Percentiles rank a stretch among this genome's conserved stretches.
Conservation (phyloP, 495 filamentous ascomycete genomes). For the Xylaria longipes region DNA sequence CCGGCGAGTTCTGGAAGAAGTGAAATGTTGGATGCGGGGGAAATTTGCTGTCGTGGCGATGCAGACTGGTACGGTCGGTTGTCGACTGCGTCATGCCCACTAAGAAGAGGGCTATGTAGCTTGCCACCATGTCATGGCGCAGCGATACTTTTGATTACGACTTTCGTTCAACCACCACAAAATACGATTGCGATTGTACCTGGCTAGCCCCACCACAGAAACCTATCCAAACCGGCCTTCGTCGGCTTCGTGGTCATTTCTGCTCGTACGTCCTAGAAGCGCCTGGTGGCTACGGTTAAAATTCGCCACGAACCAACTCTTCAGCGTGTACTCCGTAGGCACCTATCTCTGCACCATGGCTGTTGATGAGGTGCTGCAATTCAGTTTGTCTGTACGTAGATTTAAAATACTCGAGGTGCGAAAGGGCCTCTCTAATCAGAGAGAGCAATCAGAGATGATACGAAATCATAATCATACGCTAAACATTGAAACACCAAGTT, state of each 20-base stretch:
- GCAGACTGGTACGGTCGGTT: constrained; percentile 3
- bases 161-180: neutral
- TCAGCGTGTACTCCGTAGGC: neutral
- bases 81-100: constrained; percentile 17
- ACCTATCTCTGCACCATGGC: neutral
- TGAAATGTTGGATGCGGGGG: neutral
- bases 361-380: neutral
- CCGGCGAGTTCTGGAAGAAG: constrained; percentile 15
- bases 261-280: neutral
- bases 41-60: constrained; percentile 16
- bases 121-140: constrained; percentile 31
- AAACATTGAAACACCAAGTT: neutral
- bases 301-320: neutral
- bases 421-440: neutral
- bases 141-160: constrained; percentile 26
- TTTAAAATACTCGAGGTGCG: neutral
- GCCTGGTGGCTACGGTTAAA: neutral
- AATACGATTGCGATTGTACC: neutral
- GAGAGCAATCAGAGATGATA: neutral
- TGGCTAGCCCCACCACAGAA: neutral
- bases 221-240: neutral
- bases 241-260: neutral
- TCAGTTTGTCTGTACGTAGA: neutral
- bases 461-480: neutral
- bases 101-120: constrained; percentile 28